Evolutionary conservation across 352 stramenopile genomes (phyloP), one percentile per base, ranked within the genome.

Genomic region (Globisporangium iwayamae): DNA sequence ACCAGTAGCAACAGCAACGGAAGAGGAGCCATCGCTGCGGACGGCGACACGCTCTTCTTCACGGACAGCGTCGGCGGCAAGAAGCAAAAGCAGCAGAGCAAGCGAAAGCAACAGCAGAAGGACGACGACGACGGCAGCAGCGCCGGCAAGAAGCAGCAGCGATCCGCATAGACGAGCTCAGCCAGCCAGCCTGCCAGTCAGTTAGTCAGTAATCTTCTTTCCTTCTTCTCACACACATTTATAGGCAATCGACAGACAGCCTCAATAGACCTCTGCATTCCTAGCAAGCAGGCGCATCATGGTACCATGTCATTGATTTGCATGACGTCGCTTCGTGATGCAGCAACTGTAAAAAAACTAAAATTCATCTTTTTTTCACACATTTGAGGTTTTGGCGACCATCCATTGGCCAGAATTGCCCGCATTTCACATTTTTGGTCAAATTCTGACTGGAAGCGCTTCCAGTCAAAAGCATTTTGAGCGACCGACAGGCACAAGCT

Each of bases 61-160:
- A 57, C 78, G 69, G 81, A 90, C 69, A 85, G 72, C 53, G 75
- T 69, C 36, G 81, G 81, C 34, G 79, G 72, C 54, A 72, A 76
- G 20, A 81, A 65, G 45, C 76, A 74, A 28, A 81, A 65, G 62
- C 62, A 63, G 0, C 66, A 79, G 58, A 78, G 69, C 60, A 52
- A 66, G 51, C 51, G 59, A 54, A 62, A 54, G 16, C 32, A 63
- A n/a, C 36, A 32, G 48, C 25, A 46, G 39, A n/a, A 46, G 39
- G 3, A 46, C 13, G 39, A n/a, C 13, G 39, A 7, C n/a, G 61
- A 64, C 18, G 20, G 28, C n/a, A 58, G 67, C 18, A 32, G 28
- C n/a, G n/a, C 25, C 52, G 56, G 45, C 16, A n/a, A 45, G 13
- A 57, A 32, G 51, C 36, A 57, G 30, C 51, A 57, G 51, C 34